Percentiles rank a stretch among this genome's conserved stretches.
These are phyloP conservation scores for Lagenidium sp. DNA, from an alignment of 352 stramenopile genomes.

Conservation along the genomic window DNA sequence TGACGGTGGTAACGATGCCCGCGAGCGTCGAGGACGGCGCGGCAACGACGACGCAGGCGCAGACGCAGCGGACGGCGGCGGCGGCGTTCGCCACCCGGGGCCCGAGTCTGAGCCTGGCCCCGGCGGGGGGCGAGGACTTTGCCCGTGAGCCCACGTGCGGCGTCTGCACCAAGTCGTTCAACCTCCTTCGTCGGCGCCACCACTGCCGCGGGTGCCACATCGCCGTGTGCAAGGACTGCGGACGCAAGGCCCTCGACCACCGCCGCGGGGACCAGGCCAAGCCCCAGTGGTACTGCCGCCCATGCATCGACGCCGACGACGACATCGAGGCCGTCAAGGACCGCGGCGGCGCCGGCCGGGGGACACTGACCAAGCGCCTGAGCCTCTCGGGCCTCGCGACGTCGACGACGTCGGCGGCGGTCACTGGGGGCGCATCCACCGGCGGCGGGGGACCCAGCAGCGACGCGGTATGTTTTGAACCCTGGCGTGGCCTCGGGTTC, in stretches of 20 bases:
- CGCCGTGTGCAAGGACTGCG: slow-evolving; percentile 79
- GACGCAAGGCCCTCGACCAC: slow-evolving; percentile 63
- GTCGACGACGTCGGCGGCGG: slow-evolving; percentile 13
- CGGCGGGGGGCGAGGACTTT: slow-evolving; percentile 41
- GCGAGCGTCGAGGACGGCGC: too few relatives aligned
- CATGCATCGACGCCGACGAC: slow-evolving; percentile 55
- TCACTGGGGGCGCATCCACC: slow-evolving; percentile 1
- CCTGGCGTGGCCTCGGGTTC: slow-evolving; percentile 3
- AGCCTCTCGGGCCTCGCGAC: slow-evolving; percentile 47
- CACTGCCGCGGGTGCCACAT: slow-evolving; percentile 81
- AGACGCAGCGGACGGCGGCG: too few relatives aligned
- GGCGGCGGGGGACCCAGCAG: too few relatives aligned
- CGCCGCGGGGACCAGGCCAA: slow-evolving; percentile 37
- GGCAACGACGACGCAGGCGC: too few relatives aligned
- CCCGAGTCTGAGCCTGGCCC: slow-evolving; percentile 15
- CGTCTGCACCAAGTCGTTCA: slow-evolving; percentile 72
- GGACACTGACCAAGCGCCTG: slow-evolving; percentile 38
- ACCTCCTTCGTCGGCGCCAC: slow-evolving; percentile 71
- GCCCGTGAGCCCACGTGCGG: slow-evolving; percentile 64
- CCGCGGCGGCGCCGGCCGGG: slow-evolving; percentile 25
- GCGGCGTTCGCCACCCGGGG: too few relatives aligned
- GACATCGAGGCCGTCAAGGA: slow-evolving; percentile 45
- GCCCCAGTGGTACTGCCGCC: slow-evolving; percentile 73
- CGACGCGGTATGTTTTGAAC: too few relatives aligned
- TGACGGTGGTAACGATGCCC: too few relatives aligned